phyloP scores from a whole-genome alignment of 2,329 filamentous ascomycete genomes.

The Gaeumannomyces sp. region DNA sequence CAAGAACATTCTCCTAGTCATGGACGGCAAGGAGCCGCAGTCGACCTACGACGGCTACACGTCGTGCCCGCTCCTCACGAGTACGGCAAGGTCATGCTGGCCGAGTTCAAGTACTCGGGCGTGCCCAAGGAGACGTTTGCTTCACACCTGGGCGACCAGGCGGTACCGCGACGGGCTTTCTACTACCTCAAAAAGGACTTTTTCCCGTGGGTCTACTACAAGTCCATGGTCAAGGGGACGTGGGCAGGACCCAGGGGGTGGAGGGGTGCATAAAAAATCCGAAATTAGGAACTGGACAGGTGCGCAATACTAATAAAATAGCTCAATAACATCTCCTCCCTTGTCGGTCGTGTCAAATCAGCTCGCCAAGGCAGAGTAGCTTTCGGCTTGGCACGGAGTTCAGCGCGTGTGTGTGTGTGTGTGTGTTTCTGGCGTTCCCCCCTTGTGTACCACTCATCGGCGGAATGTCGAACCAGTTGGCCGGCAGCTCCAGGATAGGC shows the following conservation, averaged over 20 bases:
- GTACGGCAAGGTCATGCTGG: constrained; percentile 38
- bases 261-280: not conserved
- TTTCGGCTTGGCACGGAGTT: too few relatives aligned
- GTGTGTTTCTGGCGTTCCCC: too few relatives aligned
- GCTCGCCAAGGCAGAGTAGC: too few relatives aligned
- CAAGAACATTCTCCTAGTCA: constrained; percentile 30
- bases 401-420: too few relatives aligned
- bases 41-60: constrained; percentile 37
- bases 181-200: constrained; percentile 41
- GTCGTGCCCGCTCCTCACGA: constrained; percentile 39
- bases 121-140: constrained; percentile 39
- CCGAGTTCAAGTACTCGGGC: constrained; percentile 42
- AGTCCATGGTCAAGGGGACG: constrained; percentile 46
- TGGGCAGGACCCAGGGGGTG: constrained; percentile 48
- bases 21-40: constrained; percentile 28
- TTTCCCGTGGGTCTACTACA: constrained; percentile 51
- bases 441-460: too few relatives aligned
- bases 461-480: too few relatives aligned
- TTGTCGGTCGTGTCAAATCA: too few relatives aligned
- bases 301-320: too few relatives aligned
- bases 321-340: too few relatives aligned
- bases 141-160: constrained; percentile 28
- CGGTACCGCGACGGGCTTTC: constrained; percentile 29
- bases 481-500: too few relatives aligned
- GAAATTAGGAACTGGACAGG: too few relatives aligned